These are phyloP conservation scores for Leucocoprinus sp. DNA, from an alignment of 768 basidiomycete genomes.

Conservation along the genomic window DNA sequence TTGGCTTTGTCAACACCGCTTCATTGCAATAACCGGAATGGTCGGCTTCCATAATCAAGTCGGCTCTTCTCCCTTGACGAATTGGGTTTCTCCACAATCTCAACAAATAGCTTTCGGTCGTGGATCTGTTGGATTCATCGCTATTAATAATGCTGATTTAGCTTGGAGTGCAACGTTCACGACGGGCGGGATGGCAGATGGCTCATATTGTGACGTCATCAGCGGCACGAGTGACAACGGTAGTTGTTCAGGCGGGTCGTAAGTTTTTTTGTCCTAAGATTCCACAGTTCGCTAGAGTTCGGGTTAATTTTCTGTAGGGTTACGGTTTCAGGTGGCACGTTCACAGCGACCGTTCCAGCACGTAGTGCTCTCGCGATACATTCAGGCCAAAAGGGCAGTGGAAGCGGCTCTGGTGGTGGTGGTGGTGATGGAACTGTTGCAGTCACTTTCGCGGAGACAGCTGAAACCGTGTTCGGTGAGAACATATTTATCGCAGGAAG, in stretches of 20 bases:
- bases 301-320: conserved; percentile 25
- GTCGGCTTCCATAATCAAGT: conserved; percentile 57
- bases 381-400: conserved; percentile 31
- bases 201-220: conserved; percentile 59
- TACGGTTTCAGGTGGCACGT: conserved; percentile 39
- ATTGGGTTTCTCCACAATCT: conserved; percentile 51
- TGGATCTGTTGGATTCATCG: conserved; percentile 37
- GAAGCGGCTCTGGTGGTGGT: conserved; percentile 16
- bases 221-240: conserved; percentile 34
- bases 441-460: conserved; percentile 45
- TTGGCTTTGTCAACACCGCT: conserved; percentile 64
- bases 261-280: conserved; percentile 14
- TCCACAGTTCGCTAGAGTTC: background rate
- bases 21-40: conserved; percentile 50
- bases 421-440: conserved; percentile 20
- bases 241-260: conserved; percentile 45
- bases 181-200: conserved; percentile 44
- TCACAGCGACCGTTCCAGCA: conserved; percentile 42
- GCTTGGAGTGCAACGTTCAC: conserved; percentile 48
- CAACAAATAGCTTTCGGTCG: conserved; percentile 62
- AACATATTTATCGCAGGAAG: conserved; percentile 56
- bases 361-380: conserved; percentile 52
- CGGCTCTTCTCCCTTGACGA: conserved; percentile 37
- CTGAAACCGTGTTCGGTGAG: conserved; percentile 51
- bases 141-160: conserved; percentile 56